Evolutionary conservation across 2,329 filamentous ascomycete species (phyloP).

Genomic region (Cercospora zeina): DNA sequence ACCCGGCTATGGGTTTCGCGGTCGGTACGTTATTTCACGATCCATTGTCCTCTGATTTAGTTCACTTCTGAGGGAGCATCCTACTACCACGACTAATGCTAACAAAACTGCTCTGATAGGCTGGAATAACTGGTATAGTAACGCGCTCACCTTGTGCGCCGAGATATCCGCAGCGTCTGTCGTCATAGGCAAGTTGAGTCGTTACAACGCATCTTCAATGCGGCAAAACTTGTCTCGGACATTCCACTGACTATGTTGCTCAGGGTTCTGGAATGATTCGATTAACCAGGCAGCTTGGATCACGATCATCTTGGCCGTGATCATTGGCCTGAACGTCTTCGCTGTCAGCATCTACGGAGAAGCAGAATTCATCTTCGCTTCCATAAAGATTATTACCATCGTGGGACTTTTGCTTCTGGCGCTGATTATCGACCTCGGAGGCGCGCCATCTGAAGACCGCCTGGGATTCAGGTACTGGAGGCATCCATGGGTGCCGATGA

Average conservation of each 20-base stretch:
- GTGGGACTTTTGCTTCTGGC: constrained; percentile 45
- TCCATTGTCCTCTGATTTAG: too few species aligned
- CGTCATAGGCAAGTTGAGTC: constrained; percentile 50
- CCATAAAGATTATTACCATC: constrained; percentile 54
- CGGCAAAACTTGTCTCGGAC: too few species aligned
- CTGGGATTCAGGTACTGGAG: constrained; percentile 71
- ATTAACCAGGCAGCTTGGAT: constrained; percentile 45
- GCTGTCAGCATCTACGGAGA: constrained; percentile 54
- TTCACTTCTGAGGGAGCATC: too few species aligned
- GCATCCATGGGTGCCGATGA: constrained; percentile 55
- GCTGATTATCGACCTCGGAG: constrained; percentile 63
- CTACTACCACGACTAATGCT: too few species aligned
- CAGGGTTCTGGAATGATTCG: constrained; percentile 52
- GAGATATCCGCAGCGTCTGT: constrained; percentile 65
- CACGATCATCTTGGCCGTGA: constrained; percentile 60
- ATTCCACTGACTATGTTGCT: too few species aligned
- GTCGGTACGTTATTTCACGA: constrained; percentile 37
- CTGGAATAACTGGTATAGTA: constrained; percentile 48
- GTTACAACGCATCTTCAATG: too few species aligned
- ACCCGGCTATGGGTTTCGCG: constrained; percentile 38
- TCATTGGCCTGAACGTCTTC: constrained; percentile 63
- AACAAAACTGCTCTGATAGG: not conserved
- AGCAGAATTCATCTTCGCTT: constrained; percentile 55
- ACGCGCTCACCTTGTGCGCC: constrained; percentile 50
- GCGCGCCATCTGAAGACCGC: constrained; percentile 58